Conservation (phyloP, 495 filamentous ascomycete species). For the Extremus antarcticus region DNA sequence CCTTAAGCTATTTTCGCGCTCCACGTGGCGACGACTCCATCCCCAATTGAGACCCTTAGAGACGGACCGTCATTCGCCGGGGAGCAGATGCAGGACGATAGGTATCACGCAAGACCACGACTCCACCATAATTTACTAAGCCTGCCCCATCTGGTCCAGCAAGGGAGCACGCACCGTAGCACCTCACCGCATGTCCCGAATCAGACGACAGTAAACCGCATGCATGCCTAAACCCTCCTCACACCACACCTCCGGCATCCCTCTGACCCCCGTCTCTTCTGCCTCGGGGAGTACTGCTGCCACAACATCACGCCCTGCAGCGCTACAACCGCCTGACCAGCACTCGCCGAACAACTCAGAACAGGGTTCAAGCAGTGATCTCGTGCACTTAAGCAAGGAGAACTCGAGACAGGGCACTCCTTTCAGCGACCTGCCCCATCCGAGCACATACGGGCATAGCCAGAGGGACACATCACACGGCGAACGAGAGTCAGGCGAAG, state of each 20-base stretch:
- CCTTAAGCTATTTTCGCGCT: neutral
- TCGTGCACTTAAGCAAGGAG: conserved; percentile 18
- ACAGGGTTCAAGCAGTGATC: conserved; percentile 7
- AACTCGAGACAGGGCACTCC: conserved; percentile 9
- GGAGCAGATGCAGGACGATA: neutral
- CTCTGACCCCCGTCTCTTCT: conserved; percentile 7
- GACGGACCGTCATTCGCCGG: neutral
- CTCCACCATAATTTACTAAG: neutral
- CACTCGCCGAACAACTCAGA: neutral
- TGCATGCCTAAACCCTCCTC: conserved; percentile 20
- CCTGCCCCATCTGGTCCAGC: neutral
- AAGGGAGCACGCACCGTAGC: neutral
- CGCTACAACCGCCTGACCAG: conserved; percentile 3
- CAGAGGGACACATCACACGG: neutral
- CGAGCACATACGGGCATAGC: neutral
- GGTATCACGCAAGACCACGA: neutral
- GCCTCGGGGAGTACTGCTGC: neutral
- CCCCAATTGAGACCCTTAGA: neutral
- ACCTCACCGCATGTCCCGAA: neutral
- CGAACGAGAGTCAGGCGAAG: conserved; percentile 8
- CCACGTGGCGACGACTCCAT: neutral
- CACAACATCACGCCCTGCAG: conserved; percentile 8
- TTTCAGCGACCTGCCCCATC: conserved; percentile 5
- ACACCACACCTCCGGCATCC: neutral
- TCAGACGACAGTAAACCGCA: conserved; percentile 8